Evolutionary conservation across 345 rosid species (phyloP).

Genomic region (Lepidium sativum): DNA sequence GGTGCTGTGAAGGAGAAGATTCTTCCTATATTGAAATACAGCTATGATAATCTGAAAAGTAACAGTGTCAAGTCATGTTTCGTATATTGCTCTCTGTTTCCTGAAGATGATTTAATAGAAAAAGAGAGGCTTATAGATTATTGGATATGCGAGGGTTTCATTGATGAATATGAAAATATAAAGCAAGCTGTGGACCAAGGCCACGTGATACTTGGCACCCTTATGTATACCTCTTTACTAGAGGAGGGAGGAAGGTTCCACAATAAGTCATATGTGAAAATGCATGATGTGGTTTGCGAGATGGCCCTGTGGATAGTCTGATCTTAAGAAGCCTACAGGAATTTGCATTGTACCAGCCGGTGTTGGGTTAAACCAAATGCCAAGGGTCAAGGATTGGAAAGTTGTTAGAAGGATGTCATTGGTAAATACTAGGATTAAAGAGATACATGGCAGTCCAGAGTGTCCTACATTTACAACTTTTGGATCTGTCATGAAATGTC

Average conservation of each 20-base stretch:
- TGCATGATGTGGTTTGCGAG: conserved; percentile 38
- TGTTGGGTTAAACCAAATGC: neutral
- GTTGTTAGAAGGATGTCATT: conserved; percentile 19
- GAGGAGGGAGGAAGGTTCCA: conserved; percentile 22
- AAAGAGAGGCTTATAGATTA: neutral
- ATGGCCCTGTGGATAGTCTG: conserved; percentile 32
- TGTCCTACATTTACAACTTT: conserved; percentile 23
- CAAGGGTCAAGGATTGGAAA: conserved; percentile 11
- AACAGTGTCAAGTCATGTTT: neutral
- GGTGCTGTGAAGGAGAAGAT: neutral
- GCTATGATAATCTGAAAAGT: conserved; percentile 2
- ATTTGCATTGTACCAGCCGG: neutral
- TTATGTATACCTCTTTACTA: neutral
- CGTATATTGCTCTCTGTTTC: neutral
- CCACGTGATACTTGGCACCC: conserved; percentile 16
- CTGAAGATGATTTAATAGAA: neutral
- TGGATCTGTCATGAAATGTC: conserved; percentile 25
- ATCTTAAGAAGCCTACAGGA: neutral
- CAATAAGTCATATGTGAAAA: conserved; percentile 19
- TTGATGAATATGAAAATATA: neutral
- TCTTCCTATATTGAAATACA: conserved; percentile 2
- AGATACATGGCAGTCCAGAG: conserved; percentile 6
- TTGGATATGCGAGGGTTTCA: conserved; percentile 1
- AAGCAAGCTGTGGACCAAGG: conserved; percentile 17
- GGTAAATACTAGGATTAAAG: conserved; percentile 15